These are phyloP conservation scores for Solanum tacnaense DNA, from an alignment of 257 asterid genomes.

Conservation along the genomic window DNA sequence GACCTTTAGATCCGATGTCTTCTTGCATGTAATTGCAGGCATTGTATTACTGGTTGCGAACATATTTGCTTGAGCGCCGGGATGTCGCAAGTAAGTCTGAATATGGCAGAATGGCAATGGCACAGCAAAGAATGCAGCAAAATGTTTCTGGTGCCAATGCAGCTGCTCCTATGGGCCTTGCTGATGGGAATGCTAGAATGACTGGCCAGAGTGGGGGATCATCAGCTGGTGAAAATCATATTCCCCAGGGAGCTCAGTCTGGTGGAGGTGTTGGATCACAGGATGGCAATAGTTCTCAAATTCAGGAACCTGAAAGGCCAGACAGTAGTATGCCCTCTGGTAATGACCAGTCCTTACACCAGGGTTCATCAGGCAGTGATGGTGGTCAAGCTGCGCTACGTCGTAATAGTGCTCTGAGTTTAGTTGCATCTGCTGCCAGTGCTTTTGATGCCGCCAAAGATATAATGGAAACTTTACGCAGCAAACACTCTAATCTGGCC, in stretches of 20 bases:
- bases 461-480: slow-evolving; percentile 94
- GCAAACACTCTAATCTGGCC: slow-evolving; percentile 91
- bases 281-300: slow-evolving; percentile 69
- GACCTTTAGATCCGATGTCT: slow-evolving; percentile 5
- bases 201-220: slow-evolving; percentile 56
- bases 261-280: slow-evolving; percentile 62
- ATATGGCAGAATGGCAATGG: slow-evolving; percentile 91
- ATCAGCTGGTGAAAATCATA: slow-evolving; percentile 62
- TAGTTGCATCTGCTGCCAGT: slow-evolving; percentile 87
- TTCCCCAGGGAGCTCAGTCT: slow-evolving; percentile 66
- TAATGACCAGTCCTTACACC: slow-evolving; percentile 61
- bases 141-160: slow-evolving; percentile 46
- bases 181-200: slow-evolving; percentile 68
- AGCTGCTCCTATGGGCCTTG: slow-evolving; percentile 43
- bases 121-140: slow-evolving; percentile 98
- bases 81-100: slow-evolving; percentile 97
- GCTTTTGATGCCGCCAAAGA: slow-evolving; percentile 99
- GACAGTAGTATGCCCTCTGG: slow-evolving; percentile 61
- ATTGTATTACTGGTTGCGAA: slow-evolving; percentile 95
- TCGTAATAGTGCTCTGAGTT: slow-evolving; percentile 73
- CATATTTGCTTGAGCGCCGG: slow-evolving; percentile 95
- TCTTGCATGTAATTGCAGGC: slow-evolving; percentile 45
- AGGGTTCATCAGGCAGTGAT: slow-evolving; percentile 54
- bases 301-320: slow-evolving; percentile 76
- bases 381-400: slow-evolving; percentile 69